These are phyloP conservation scores for Fusarium sp. DNA, from an alignment of 2,329 filamentous ascomycete genomes.

Conservation along the genomic window DNA sequence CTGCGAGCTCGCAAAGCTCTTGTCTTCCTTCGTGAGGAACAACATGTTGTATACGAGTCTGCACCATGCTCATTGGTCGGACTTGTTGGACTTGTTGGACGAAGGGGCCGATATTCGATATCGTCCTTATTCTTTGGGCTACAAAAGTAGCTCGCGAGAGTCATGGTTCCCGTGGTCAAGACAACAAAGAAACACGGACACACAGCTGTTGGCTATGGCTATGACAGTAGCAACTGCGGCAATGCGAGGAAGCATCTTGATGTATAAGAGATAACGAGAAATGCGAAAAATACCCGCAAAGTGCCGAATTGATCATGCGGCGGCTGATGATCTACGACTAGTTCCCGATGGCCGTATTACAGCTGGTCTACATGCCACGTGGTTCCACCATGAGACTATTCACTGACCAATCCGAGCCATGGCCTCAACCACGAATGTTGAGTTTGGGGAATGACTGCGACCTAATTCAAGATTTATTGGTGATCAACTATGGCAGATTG, in stretches of 20 bases:
- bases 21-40: not conserved
- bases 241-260: not conserved
- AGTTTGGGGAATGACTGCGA: not conserved
- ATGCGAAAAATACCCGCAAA: slow-evolving; percentile 16
- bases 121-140: slow-evolving; percentile 18
- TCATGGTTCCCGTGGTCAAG: slow-evolving; percentile 4
- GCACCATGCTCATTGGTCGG: not conserved
- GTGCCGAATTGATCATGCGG: slow-evolving; percentile 29
- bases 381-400: slow-evolving; percentile 27
- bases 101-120: slow-evolving; percentile 26
- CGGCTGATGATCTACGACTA: slow-evolving; percentile 6
- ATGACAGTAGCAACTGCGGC: not conserved
- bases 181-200: not conserved
- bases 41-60: not conserved
- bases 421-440: slow-evolving; percentile 28
- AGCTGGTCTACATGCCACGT: slow-evolving; percentile 32
- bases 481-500: not conserved
- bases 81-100: not conserved
- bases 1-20: not conserved
- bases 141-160: slow-evolving; percentile 17
- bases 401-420: slow-evolving; percentile 29
- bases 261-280: slow-evolving; percentile 1
- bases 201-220: no score
- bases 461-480: not conserved
- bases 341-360: slow-evolving; percentile 29